Evolutionary conservation across 495 filamentous ascomycete species (phyloP).

Genomic region (Daldinia decipiens): DNA sequence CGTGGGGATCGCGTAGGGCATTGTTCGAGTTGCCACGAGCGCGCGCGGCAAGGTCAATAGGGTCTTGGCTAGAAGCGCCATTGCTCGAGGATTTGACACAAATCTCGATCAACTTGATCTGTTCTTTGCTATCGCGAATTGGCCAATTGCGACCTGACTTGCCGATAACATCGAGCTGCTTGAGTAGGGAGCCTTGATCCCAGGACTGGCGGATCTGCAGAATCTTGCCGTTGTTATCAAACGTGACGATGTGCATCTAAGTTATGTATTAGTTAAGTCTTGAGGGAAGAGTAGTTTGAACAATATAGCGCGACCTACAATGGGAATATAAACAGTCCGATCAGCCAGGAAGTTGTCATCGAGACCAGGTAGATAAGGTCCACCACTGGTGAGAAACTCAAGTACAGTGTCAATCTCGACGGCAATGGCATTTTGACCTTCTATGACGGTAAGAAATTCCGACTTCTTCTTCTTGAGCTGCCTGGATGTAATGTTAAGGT

Average conservation of each 20-base stretch:
- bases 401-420: conserved; percentile 84
- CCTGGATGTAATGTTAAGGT: conserved; percentile 71
- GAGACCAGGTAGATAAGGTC: conserved; percentile 85
- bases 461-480: conserved; percentile 83
- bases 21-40: conserved; percentile 61
- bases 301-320: conserved; percentile 66
- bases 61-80: conserved; percentile 28
- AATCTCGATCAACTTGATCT: conserved; percentile 74
- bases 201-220: conserved; percentile 86
- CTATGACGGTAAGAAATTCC: conserved; percentile 74
- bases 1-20: conserved; percentile 72
- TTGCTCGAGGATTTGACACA: conserved; percentile 56
- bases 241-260: conserved; percentile 90
- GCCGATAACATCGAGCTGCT: conserved; percentile 93
- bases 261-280: conserved; percentile 44
- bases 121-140: conserved; percentile 88
- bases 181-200: conserved; percentile 94
- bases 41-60: conserved; percentile 45
- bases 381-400: conserved; percentile 83
- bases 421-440: conserved; percentile 73
- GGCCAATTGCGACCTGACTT: conserved; percentile 90
- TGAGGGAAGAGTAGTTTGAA: conserved; percentile 13
- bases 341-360: conserved; percentile 96
- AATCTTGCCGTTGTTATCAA: conserved; percentile 80
- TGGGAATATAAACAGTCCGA: conserved; percentile 78